Conservation (phyloP, 257 asterid genomes). For the Eucommia ulmoides region DNA sequence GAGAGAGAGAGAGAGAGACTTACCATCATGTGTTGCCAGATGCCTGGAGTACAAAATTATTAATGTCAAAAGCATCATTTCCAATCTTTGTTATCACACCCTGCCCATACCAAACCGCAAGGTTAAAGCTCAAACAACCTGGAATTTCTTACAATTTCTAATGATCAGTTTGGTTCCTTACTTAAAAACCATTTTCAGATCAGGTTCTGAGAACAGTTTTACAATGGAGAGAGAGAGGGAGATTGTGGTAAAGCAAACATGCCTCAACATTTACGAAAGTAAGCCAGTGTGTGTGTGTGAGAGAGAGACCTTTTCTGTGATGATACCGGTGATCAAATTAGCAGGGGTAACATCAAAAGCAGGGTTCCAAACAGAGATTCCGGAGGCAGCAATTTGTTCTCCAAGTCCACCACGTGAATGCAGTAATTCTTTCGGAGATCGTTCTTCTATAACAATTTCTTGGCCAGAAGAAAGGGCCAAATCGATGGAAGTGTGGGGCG, state of each 20-base stretch:
- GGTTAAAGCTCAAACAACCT: not conserved
- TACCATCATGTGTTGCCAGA: conserved; percentile 5
- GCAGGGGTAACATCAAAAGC: conserved; percentile 98
- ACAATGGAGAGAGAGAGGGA: not conserved
- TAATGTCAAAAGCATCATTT: conserved; percentile 43
- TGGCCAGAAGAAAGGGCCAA: conserved; percentile 61
- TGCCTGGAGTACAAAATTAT: conserved; percentile 27
- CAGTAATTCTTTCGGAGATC: conserved; percentile 72
- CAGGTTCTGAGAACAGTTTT: not conserved
- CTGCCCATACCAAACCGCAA: conserved; percentile 18
- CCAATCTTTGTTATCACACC: conserved; percentile 71
- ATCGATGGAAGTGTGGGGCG: conserved; percentile 85
- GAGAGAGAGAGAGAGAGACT: no score
- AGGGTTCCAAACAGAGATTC: conserved; percentile 92
- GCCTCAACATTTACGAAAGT: not conserved
- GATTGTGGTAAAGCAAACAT: not conserved
- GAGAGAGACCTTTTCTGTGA: conserved; percentile 72
- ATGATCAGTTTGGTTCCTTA: no score
- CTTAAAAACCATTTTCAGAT: not conserved
- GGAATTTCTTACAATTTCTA: no score
- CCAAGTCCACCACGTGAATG: conserved; percentile 80
- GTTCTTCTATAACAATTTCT: conserved; percentile 82
- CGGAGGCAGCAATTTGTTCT: conserved; percentile 92
- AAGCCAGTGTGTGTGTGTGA: not conserved
- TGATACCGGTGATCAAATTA: conserved; percentile 48